Evolutionary conservation across 495 filamentous ascomycete species (phyloP), one percentile per base, ranked within the genome.

Genomic region (Daldinia loculata): DNA sequence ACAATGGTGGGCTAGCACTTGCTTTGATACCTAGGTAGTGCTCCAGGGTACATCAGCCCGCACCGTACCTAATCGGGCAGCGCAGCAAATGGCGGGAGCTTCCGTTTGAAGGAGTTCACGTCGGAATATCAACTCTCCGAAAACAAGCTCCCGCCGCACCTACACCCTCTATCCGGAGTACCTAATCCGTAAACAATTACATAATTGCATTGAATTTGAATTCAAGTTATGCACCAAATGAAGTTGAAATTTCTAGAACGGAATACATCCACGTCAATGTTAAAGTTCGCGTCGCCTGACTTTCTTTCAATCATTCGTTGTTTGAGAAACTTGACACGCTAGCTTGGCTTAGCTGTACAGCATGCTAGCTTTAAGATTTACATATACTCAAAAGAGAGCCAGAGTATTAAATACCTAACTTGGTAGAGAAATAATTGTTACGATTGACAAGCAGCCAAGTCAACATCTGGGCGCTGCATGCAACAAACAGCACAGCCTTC

Each of bases 261-360:
- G 19, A 24, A 12, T 19, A 48, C 17, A 48, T 48, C 17, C 68
- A 71, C 58, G 62, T 66, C 63, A 57, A 62, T 58, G 29, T 45
- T 26, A 27, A 56, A 36, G 32, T 17, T 67, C 6, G 12, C 48
- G 12, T 61, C 29, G 17, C 39, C 41, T 29, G 4, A 60, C 14
- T 63, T 63, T 15, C 45, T 22, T 30, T 30, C 39, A 39, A 43
- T 32, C 39, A 50, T 45, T 32, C 6, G 17, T 19, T 7, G 17
- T 57, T 66, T 22, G 19, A 48, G 7, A 48, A 30, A 24, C 45
- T 57, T 61, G 22, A 45, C 56, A 64, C 27, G 34, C 32, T 52
- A 26, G 45, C 50, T 58, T 32, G 43, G 24, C 34, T 36, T 14
- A 19, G 52, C 27, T 22, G 14, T 38, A 48, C 48, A 8, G 11